These are phyloP conservation scores for Xanthoparmelia taractica DNA, from an alignment of 495 filamentous ascomycete species.

Conservation along the genomic window DNA sequence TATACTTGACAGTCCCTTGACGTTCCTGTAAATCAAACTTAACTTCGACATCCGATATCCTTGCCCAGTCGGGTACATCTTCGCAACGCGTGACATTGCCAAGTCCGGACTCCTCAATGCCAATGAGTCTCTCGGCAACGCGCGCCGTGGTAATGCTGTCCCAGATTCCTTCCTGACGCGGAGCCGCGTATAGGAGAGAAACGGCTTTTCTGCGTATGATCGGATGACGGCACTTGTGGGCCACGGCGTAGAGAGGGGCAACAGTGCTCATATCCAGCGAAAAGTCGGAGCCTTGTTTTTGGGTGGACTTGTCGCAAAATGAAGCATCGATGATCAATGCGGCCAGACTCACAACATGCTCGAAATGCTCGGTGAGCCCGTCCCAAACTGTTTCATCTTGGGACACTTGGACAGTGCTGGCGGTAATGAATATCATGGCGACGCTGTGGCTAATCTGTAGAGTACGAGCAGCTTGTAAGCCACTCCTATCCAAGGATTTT, in stretches of 20 bases:
- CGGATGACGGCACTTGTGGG: constrained; percentile 52
- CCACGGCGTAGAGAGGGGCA: constrained; percentile 47
- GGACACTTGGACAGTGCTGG: neutral
- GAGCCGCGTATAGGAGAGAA: constrained; percentile 42
- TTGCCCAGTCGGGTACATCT: constrained; percentile 23
- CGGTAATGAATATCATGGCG: constrained; percentile 1
- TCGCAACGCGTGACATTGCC: constrained; percentile 24
- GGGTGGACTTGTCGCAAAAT: neutral
- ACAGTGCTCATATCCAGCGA: constrained; percentile 46
- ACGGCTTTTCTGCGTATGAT: constrained; percentile 49
- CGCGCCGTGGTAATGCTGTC: constrained; percentile 50
- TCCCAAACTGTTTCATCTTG: constrained; percentile 19
- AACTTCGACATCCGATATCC: constrained; percentile 19
- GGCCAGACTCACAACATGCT: constrained; percentile 28
- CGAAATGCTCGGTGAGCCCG: constrained; percentile 16
- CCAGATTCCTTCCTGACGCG: constrained; percentile 56
- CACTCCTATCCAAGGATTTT: neutral
- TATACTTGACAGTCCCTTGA: constrained; percentile 8
- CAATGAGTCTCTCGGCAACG: constrained; percentile 47
- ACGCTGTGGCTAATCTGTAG: constrained; percentile 17
- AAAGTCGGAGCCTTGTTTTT: constrained; percentile 20
- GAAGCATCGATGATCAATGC: constrained; percentile 15
- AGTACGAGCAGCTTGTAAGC: constrained; percentile 16
- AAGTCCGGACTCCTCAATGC: constrained; percentile 47
- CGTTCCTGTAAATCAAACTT: constrained; percentile 20